Percentiles rank a stretch among this genome's conserved stretches.
These are phyloP conservation scores for Scheffersomyces coipomensis DNA, from an alignment of 805 yeast species.

Conservation along the genomic window DNA sequence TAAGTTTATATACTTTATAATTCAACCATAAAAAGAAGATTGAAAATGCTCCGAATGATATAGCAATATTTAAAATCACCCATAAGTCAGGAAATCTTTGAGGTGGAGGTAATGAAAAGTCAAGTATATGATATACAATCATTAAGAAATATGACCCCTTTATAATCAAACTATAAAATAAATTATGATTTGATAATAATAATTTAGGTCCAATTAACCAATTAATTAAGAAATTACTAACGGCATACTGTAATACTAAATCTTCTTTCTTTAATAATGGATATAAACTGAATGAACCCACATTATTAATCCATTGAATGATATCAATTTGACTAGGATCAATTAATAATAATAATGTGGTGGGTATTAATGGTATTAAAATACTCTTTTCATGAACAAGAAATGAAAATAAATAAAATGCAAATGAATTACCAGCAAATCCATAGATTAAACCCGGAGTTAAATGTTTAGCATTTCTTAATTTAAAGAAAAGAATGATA, in stretches of 20 bases:
- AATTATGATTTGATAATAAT: conserved; percentile 19
- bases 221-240: conserved; percentile 53
- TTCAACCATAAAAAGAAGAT: conserved; percentile 84
- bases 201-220: conserved; percentile 29
- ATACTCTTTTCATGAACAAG: conserved; percentile 97
- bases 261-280: conserved; percentile 82
- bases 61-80: conserved; percentile 70
- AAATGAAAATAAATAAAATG: conserved; percentile 86
- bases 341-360: conserved; percentile 62
- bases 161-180: conserved; percentile 25
- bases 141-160: conserved; percentile 41
- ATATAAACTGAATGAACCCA: conserved; percentile 82
- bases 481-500: conserved; percentile 34
- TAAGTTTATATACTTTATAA: conserved; percentile 36
- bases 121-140: conserved; percentile 52
- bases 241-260: conserved; percentile 67
- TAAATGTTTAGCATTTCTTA: conserved; percentile 14
- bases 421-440: conserved; percentile 78
- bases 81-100: conserved; percentile 75
- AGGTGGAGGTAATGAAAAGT: conserved; percentile 53
- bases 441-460: conserved; percentile 51
- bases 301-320: conserved; percentile 83
- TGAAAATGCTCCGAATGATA: conserved; percentile 74
- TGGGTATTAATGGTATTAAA: conserved; percentile 82
- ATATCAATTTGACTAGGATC: conserved; percentile 64